Conservation (phyloP, 208 protist species). For the Blastocrithidia nonstop region DNA sequence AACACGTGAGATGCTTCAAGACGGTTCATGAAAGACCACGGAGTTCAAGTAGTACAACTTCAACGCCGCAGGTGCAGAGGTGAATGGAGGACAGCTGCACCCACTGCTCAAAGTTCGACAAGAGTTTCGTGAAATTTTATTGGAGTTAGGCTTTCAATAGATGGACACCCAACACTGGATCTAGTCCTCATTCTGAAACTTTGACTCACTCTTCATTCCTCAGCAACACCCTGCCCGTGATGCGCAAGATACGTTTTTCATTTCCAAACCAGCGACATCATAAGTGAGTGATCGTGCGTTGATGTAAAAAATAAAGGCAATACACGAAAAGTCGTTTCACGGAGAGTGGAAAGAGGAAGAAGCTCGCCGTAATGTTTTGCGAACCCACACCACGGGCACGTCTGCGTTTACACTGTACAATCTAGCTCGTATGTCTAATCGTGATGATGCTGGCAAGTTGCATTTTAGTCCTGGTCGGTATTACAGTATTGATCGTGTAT, state of each 20-base stretch:
- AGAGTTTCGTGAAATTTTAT: slow-evolving; percentile 98
- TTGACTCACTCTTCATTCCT: slow-evolving; percentile 99
- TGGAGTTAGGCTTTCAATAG: slow-evolving; percentile 99
- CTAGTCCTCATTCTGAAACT: slow-evolving; percentile 99
- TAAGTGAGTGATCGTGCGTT: slow-evolving; percentile 62
- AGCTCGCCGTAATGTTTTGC: slow-evolving; percentile 95
- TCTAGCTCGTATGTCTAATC: slow-evolving; percentile 62
- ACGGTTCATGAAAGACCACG: slow-evolving; percentile 87
- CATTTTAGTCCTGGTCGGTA: slow-evolving; percentile 93
- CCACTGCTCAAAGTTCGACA: slow-evolving; percentile 97
- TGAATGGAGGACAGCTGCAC: slow-evolving; percentile 92
- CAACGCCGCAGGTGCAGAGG: slow-evolving; percentile 71
- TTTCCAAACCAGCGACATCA: slow-evolving; percentile 75
- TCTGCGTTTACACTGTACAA: slow-evolving; percentile 94
- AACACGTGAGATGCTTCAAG: slow-evolving; percentile 88
- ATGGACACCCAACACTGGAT: slow-evolving; percentile 99
- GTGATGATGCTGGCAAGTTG: slow-evolving; percentile 29
- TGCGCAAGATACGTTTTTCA: slow-evolving; percentile 99
- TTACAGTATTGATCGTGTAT: slow-evolving; percentile 99
- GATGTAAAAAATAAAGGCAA: slow-evolving; percentile 84
- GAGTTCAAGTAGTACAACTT: slow-evolving; percentile 97
- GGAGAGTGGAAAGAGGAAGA: slow-evolving; percentile 93
- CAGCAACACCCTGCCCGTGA: slow-evolving; percentile 99
- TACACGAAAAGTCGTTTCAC: slow-evolving; percentile 88
- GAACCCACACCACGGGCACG: slow-evolving; percentile 99